Base-by-base conservation (phyloP, 257 asterid genomes). In the Paulownia fortunei region DNA sequence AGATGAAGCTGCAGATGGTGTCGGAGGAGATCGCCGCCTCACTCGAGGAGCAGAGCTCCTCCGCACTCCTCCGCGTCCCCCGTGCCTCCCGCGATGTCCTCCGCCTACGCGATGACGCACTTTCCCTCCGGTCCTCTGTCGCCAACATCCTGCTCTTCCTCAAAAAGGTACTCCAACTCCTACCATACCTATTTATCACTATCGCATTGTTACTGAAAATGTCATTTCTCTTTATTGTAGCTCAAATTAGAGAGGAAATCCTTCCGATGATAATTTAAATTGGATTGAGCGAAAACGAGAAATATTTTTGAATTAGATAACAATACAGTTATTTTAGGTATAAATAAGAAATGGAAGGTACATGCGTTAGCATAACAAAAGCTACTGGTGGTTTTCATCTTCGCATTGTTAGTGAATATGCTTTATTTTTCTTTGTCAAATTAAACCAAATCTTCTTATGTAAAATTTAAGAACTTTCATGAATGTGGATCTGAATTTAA, bases 11-110 rank as follows among this genome's bases (percentile, higher is more conserved):
- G 74, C 98, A 93, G 82, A 91, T 96, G 96, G 83, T 82, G 39
- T 96, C 97, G 49, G 99, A 96, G 84, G 99, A 96, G 92, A 96
- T 96, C 90, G 88, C 97, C 76, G 86, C 96, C 67, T 87, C 98
- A 39, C 96, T 96, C 60, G 99, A 96, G 82, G 99, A 96, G 84
- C 99, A 92, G 76, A 93, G 98, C 81, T 79, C 98, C 75, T 87
- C 92, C 69, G 94, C 99, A 6, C 89, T 93, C 80, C 94, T 93
- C 51, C 99, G 98, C 55, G 92, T 90, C 42, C 98, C 99, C 19
- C 94, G 99, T 15, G 98, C 98, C 71, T 88, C 93, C 2, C 94
- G 98, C 2, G 98, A 96, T 63, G 94, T 92, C 80, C 83, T 89
- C 62, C 98, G 98, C 60, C 97, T 96, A 77, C 94, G 97, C 0